phyloP scores from a whole-genome alignment of 1,284 basidiomycete species.

The Paramarasmius palmivorus region DNA sequence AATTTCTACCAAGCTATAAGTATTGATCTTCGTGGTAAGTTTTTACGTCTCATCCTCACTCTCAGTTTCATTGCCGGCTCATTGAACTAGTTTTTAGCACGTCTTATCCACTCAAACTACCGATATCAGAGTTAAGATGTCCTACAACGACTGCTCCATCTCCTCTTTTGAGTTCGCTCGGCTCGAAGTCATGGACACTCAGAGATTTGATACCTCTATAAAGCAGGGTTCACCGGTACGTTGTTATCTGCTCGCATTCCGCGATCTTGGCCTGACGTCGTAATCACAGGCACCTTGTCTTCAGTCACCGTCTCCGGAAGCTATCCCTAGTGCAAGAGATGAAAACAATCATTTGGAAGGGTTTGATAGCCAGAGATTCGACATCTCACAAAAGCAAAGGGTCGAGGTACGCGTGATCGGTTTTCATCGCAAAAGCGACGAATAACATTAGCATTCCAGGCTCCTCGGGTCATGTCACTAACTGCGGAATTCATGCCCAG shows the following conservation, averaged over 20 bases:
- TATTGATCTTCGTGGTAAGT: no score
- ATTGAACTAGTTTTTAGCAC: not conserved
- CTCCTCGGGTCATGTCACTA: not conserved
- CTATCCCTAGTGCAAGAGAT: not conserved
- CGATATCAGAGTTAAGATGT: not conserved
- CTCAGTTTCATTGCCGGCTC: no score
- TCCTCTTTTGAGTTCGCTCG: not conserved
- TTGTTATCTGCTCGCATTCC: not conserved
- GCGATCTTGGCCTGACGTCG: not conserved
- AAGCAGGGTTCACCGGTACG: not conserved
- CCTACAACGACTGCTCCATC: not conserved
- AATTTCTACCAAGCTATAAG: no score
- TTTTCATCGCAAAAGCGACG: no score
- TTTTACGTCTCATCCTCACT: no score
- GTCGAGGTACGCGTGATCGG: not conserved
- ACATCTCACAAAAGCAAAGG: not conserved
- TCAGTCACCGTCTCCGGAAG: not conserved
- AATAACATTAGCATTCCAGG: no score
- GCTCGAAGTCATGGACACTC: not conserved
- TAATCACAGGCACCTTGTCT: not conserved
- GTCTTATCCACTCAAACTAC: not conserved
- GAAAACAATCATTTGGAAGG: not conserved
- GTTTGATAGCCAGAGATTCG: not conserved
- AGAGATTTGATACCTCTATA: constrained; percentile 1
- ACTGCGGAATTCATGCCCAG: not conserved